A percentile compares a stretch with the other conserved stretches of the same genome.
Evolutionary conservation across 2,329 filamentous ascomycete genomes (phyloP).

Genomic region (Phaeosphaeriaceae sp.): DNA sequence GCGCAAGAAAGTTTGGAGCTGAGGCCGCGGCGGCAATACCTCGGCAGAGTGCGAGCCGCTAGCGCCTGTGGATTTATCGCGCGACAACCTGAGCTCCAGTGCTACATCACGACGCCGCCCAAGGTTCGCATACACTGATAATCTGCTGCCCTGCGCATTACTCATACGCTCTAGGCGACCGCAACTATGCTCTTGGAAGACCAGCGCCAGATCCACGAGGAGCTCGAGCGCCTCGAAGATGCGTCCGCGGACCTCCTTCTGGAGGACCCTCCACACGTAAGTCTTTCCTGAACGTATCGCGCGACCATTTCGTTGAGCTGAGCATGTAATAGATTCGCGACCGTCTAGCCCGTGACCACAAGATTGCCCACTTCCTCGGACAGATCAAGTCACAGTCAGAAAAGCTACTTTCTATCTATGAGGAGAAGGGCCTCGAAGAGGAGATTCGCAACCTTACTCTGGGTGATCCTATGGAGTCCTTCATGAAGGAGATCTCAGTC

Average conservation of each 20-base stretch:
- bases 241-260: slow-evolving; percentile 87
- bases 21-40: slow-evolving; percentile 13
- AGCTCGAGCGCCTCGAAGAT: slow-evolving; percentile 93
- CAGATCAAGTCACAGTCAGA: slow-evolving; percentile 87
- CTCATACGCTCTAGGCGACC: slow-evolving; percentile 30
- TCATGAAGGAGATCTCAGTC: slow-evolving; percentile 82
- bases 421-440: slow-evolving; percentile 75
- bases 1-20: slow-evolving; percentile 36
- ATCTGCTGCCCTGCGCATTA: slow-evolving; percentile 16
- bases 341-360: slow-evolving; percentile 87
- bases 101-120: slow-evolving; percentile 22
- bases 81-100: slow-evolving; percentile 18
- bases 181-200: slow-evolving; percentile 82
- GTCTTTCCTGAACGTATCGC: slow-evolving; percentile 31
- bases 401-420: slow-evolving; percentile 82
- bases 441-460: slow-evolving; percentile 86
- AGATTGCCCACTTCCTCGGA: slow-evolving; percentile 83
- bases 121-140: slow-evolving; percentile 29
- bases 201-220: slow-evolving; percentile 92
- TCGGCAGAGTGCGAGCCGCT: slow-evolving; percentile 21
- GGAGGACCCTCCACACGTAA: slow-evolving; percentile 87
- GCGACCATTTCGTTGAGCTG: slow-evolving; percentile 7
- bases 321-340: slow-evolving; percentile 75
- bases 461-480: slow-evolving; percentile 87
- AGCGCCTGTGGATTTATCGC: slow-evolving; percentile 25